These are phyloP conservation scores for Lonicera japonica DNA, from an alignment of 129 eudicot genomes.

Conservation along the genomic window DNA sequence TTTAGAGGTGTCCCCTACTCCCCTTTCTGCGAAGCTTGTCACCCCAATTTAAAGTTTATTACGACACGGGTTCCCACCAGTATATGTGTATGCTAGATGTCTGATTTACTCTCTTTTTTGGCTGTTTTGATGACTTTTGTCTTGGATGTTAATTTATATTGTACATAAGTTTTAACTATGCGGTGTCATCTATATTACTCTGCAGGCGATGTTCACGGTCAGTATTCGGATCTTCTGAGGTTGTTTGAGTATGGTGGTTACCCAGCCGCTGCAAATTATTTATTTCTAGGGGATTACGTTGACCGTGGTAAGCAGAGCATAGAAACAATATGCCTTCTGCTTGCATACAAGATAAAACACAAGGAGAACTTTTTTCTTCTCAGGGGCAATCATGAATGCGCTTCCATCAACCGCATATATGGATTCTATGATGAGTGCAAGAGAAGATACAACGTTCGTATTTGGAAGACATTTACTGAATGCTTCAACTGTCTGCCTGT, in stretches of 20 bases:
- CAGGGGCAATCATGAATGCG: conserved; percentile 60
- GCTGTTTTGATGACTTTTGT: too few relatives aligned
- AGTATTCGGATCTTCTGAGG: conserved; percentile 51
- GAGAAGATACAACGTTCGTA: conserved; percentile 52
- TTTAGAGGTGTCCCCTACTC: too few relatives aligned
- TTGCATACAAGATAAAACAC: conserved; percentile 61
- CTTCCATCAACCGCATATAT: conserved; percentile 56
- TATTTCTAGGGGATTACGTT: conserved; percentile 58
- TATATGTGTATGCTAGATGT: too few relatives aligned
- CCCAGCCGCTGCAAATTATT: conserved; percentile 52
- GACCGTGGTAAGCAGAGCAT: conserved; percentile 76
- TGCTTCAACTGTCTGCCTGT: conserved; percentile 60
- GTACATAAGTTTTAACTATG: too few relatives aligned
- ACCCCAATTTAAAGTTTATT: too few relatives aligned
- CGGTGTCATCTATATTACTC: conserved; percentile 1
- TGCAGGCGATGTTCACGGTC: conserved; percentile 60
- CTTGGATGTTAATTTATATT: too few relatives aligned
- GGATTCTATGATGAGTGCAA: conserved; percentile 64
- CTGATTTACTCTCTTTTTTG: too few relatives aligned
- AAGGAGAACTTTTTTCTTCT: conserved; percentile 68
- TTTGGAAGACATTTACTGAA: conserved; percentile 58
- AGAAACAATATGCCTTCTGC: conserved; percentile 62
- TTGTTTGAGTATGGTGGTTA: conserved; percentile 59
- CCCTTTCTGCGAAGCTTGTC: too few relatives aligned
- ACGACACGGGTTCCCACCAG: too few relatives aligned